These are phyloP conservation scores for Gamsiella multidivaricata DNA, from an alignment of 192 early-diverging fungal genomes.

Conservation along the genomic window DNA sequence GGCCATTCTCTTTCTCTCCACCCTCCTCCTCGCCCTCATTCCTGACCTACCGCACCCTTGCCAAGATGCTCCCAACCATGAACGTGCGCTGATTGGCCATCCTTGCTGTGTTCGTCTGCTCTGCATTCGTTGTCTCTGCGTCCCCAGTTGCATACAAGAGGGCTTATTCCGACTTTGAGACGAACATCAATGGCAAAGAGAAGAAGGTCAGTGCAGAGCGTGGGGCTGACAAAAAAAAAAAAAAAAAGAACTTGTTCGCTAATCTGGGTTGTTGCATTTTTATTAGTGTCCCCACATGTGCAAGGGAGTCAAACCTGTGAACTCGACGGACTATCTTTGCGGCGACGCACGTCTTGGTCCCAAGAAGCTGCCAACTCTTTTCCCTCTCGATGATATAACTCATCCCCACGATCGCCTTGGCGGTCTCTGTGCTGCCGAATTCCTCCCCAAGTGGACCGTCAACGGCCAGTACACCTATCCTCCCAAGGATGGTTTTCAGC, in stretches of 20 bases:
- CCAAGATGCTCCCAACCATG: not conserved
- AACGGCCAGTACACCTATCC: conserved; percentile 24
- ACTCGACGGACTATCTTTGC: conserved; percentile 26
- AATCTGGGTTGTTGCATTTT: not conserved
- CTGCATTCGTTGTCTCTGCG: conserved; percentile 6
- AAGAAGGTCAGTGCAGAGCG: conserved; percentile 7
- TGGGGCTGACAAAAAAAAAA: no score
- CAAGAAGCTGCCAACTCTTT: conserved; percentile 26
- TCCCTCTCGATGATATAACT: conserved; percentile 31
- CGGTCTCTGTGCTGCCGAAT: conserved; percentile 32
- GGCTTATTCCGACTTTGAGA: not conserved
- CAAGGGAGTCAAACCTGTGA: conserved; percentile 22
- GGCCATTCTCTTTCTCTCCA: no score
- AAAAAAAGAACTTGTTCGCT: no score
- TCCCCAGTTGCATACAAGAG: not conserved
- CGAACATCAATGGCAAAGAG: not conserved
- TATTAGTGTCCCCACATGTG: conserved; percentile 25
- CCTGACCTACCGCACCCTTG: no score
- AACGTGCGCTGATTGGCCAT: not conserved
- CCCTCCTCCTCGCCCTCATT: no score
- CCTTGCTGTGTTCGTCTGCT: conserved; percentile 11
- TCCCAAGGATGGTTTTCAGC: conserved; percentile 11
- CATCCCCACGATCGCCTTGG: conserved; percentile 37
- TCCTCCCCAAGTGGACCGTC: conserved; percentile 27
- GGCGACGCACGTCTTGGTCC: conserved; percentile 33